Base-by-base conservation (phyloP, 139 green algal species). In the Gonium pectorale region DNA sequence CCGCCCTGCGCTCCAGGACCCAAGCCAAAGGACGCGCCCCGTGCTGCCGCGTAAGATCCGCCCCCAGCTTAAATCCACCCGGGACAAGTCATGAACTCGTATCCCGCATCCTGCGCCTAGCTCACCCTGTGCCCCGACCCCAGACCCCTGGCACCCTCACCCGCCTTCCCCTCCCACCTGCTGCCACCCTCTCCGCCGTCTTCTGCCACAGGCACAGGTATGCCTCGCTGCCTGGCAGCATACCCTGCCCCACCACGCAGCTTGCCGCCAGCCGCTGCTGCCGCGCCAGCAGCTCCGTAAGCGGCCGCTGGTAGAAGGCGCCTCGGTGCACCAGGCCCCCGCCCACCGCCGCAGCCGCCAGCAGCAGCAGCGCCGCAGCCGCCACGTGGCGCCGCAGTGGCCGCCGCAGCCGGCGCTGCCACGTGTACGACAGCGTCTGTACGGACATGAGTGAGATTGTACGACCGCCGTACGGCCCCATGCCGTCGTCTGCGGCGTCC, bases 131-230 rank as follows among this genome's bases (percentile, higher is more conserved):
- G n/a, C n/a, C n/a, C n/a, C n/a, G n/a, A n/a, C n/a, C n/a, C n/a
- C n/a, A n/a, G n/a, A n/a, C n/a, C n/a, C n/a, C n/a, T n/a, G n/a
- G n/a, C n/a, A 31, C n/a, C 62, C 62, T n/a, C 7, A 8, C n/a
- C 62, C n/a, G 29, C 62, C 62, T 17, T 56, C 5, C 2, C 38
- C 35, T 43, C 35, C 54, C 59, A 70, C 75, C 78, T 26, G 78
- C 78, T 13, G 44, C 41, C 54, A 84, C 62, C 21, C 78, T 44
- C 44, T 84, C 62, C 54, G 62, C 78, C 22, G 78, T 84, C 37
- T 59, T 74, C 31, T 66, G 22, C 78, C 78, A 84, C 31, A 84
- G 43, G 63, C 43, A 66, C 64, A 84, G 21, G 31, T 84, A 84
- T 33, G n/a, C 62, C 46, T 66, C 78, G 63, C 62, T 75, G 62